These are phyloP conservation scores for Coccomyxa sp. DNA, from an alignment of 139 green algal species.

Conservation along the genomic window DNA sequence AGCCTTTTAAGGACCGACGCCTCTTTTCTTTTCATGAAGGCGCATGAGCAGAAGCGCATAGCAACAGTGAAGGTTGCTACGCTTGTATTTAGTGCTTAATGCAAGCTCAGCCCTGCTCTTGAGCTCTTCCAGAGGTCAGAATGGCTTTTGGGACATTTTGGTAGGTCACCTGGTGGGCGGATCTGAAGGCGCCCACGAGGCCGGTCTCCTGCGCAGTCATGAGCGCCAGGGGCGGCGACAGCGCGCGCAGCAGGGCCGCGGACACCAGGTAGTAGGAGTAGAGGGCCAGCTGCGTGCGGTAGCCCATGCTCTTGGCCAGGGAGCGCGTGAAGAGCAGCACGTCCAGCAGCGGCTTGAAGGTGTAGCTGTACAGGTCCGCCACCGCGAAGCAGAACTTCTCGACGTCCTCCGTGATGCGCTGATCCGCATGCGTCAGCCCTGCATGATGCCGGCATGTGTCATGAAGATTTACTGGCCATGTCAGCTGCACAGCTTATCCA, in stretches of 20 bases:
- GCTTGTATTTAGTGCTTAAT: too few relatives aligned
- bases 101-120: too few relatives aligned
- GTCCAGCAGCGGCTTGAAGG: slow-evolving; percentile 93
- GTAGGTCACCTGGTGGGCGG: slow-evolving; percentile 39
- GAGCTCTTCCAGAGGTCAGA: too few relatives aligned
- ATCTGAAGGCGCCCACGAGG: slow-evolving; percentile 61
- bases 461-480: too few relatives aligned
- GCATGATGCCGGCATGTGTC: background rate
- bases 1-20: too few relatives aligned
- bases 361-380: slow-evolving; percentile 87
- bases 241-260: slow-evolving; percentile 65
- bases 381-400: slow-evolving; percentile 87
- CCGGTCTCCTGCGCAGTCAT: slow-evolving; percentile 78
- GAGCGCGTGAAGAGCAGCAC: slow-evolving; percentile 90
- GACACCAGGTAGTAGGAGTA: slow-evolving; percentile 17
- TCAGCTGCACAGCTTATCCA: too few relatives aligned
- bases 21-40: too few relatives aligned
- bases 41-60: too few relatives aligned
- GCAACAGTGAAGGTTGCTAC: too few relatives aligned
- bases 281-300: slow-evolving; percentile 60
- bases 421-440: slow-evolving; percentile 86
- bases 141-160: too few relatives aligned
- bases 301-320: slow-evolving; percentile 82
- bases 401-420: slow-evolving; percentile 93
- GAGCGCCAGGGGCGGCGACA: slow-evolving; percentile 79